Conservation (phyloP, 768 basidiomycete species). For the Myochromella boudieri region DNA sequence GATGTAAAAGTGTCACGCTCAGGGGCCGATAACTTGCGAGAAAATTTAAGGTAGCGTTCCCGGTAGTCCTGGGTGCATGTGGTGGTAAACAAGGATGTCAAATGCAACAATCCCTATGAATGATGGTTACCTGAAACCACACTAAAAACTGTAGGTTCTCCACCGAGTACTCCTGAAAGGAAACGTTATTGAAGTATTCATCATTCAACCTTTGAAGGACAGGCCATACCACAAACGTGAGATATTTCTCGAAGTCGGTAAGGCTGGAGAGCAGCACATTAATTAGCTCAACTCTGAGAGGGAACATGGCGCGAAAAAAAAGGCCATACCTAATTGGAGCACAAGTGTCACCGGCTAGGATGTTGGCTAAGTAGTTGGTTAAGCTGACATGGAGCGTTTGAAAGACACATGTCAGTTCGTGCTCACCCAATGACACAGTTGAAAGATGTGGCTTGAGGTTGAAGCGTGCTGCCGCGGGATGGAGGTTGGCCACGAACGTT, state of each 20-base stretch:
- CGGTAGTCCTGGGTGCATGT: slow-evolving; percentile 41
- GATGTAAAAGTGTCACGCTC: slow-evolving; percentile 25
- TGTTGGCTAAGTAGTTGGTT: slow-evolving; percentile 19
- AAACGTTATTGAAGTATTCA: slow-evolving; percentile 24
- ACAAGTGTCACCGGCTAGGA: slow-evolving; percentile 40
- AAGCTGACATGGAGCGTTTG: slow-evolving; percentile 9
- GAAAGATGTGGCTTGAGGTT: slow-evolving; percentile 23
- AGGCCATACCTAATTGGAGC: slow-evolving; percentile 32
- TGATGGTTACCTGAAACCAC: slow-evolving; percentile 29
- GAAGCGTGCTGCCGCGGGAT: slow-evolving; percentile 22
- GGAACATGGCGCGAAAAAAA: background rate
- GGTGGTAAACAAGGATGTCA: background rate
- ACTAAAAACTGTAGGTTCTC: slow-evolving; percentile 35
- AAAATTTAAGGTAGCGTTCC: slow-evolving; percentile 29
- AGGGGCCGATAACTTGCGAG: slow-evolving; percentile 16
- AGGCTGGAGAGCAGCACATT: slow-evolving; percentile 22
- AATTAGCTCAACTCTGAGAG: background rate
- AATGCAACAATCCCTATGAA: no score
- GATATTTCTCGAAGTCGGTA: slow-evolving; percentile 25
- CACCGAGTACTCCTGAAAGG: slow-evolving; percentile 26
- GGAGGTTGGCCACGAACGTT: slow-evolving; percentile 17
- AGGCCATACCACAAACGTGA: slow-evolving; percentile 25
- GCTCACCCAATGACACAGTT: slow-evolving; percentile 22
- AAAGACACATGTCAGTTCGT: slow-evolving; percentile 1
- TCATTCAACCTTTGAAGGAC: background rate